Conservation (phyloP, 768 basidiomycete genomes). For the Lactifluus subvellereus region DNA sequence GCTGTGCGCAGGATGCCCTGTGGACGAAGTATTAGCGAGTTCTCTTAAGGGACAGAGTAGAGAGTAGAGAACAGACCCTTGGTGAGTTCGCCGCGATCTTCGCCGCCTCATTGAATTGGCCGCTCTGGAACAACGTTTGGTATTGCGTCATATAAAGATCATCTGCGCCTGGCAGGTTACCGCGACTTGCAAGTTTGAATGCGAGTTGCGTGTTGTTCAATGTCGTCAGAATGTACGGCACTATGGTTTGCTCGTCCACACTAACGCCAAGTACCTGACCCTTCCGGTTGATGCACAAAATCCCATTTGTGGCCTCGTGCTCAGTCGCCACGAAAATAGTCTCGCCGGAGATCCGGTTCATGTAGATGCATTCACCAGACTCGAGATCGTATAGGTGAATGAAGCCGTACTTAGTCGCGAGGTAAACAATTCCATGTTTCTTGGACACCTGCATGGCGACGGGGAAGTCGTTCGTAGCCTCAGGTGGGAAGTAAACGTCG, state of each 20-base stretch:
- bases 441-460: slow-evolving; percentile 99
- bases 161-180: slow-evolving; percentile 94
- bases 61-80: slow-evolving; percentile 44
- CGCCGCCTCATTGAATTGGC: slow-evolving; percentile 90
- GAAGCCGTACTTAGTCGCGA: slow-evolving; percentile 98
- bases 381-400: slow-evolving; percentile 99
- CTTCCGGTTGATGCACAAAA: slow-evolving; percentile 99
- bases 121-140: slow-evolving; percentile 80
- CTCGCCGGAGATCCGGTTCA: slow-evolving; percentile 99
- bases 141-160: slow-evolving; percentile 95
- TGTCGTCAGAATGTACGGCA: slow-evolving; percentile 89
- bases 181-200: slow-evolving; percentile 95
- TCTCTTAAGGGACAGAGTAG: slow-evolving; percentile 7
- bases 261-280: slow-evolving; percentile 97
- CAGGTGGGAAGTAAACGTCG: slow-evolving; percentile 98
- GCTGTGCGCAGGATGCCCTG: slow-evolving; percentile 93
- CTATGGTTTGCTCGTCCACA: slow-evolving; percentile 92
- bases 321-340: slow-evolving; percentile 99
- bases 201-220: slow-evolving; percentile 97
- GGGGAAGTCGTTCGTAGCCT: slow-evolving; percentile 97
- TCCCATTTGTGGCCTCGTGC: slow-evolving; percentile 89
- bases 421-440: slow-evolving; percentile 93
- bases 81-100: slow-evolving; percentile 98
- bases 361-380: slow-evolving; percentile 95
- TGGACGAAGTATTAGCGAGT: neutral